Conservation (phyloP, 1,284 basidiomycete species). For the Moesziomyces sp. region DNA sequence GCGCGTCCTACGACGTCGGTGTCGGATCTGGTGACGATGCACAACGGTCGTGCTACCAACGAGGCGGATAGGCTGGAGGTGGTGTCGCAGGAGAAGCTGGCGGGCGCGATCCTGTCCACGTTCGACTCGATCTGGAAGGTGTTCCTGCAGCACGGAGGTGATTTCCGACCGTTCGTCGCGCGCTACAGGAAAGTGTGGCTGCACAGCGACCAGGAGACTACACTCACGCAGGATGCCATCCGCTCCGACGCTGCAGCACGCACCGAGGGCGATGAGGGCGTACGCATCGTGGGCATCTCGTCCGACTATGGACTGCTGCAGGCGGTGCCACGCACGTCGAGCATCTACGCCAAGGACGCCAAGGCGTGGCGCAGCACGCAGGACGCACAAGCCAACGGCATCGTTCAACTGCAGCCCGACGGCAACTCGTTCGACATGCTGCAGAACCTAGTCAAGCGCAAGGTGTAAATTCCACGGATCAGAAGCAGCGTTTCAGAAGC, state of each 20-base stretch:
- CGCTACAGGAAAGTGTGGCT: conserved; percentile 84
- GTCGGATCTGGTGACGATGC: conserved; percentile 73
- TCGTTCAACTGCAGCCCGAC: conserved; percentile 83
- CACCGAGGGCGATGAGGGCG: conserved; percentile 65
- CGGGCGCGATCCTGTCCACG: conserved; percentile 79
- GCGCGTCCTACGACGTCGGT: conserved; percentile 84
- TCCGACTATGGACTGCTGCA: conserved; percentile 86
- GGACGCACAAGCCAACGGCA: conserved; percentile 15
- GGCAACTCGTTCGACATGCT: conserved; percentile 97
- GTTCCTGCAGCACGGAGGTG: conserved; percentile 73
- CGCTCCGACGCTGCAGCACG: not conserved
- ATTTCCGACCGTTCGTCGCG: conserved; percentile 65
- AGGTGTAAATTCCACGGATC: conserved; percentile 64
- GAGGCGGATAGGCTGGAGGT: conserved; percentile 46
- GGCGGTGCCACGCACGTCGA: conserved; percentile 73
- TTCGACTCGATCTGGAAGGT: conserved; percentile 83
- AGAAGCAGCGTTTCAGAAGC: not conserved
- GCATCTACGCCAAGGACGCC: conserved; percentile 23
- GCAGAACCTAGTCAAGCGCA: conserved; percentile 83
- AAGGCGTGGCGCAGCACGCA: conserved; percentile 48
- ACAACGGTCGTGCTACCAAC: conserved; percentile 75
- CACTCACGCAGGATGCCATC: conserved; percentile 31
- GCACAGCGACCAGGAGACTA: conserved; percentile 74
- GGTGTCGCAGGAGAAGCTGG: conserved; percentile 79
- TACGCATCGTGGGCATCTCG: conserved; percentile 87